phyloP scores from a whole-genome alignment of 768 basidiomycete genomes.

The Boletus sp. region DNA sequence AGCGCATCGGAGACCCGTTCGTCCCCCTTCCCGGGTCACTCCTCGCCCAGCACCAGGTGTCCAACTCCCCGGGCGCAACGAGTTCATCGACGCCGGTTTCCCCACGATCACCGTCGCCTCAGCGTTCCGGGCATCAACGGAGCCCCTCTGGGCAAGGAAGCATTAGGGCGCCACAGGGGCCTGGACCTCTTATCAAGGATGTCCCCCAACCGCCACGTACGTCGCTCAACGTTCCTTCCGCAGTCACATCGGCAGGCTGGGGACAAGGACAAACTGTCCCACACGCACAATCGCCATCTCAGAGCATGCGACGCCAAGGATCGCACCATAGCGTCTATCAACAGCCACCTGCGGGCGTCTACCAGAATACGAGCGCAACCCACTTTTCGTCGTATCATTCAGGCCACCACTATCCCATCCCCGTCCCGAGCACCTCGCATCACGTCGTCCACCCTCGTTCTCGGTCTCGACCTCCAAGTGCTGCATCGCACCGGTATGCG shows the following conservation, averaged over 20 bases:
- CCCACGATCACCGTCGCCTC: constrained; percentile 17
- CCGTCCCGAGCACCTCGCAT: constrained; percentile 15
- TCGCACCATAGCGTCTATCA: constrained; percentile 15
- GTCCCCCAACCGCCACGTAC: constrained; percentile 21
- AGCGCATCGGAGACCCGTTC: constrained; percentile 15
- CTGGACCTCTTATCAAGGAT: constrained; percentile 13
- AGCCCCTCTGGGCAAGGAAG: constrained; percentile 20
- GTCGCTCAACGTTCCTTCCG: constrained; percentile 8
- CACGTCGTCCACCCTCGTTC: constrained; percentile 22
- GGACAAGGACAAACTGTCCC: constrained; percentile 9
- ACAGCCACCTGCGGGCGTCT: background rate
- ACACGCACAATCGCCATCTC: background rate
- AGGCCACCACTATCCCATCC: constrained; percentile 7
- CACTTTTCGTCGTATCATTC: constrained; percentile 14
- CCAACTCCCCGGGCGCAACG: constrained; percentile 2
- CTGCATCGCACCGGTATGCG: constrained; percentile 31
- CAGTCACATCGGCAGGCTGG: constrained; percentile 2
- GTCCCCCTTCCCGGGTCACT: constrained; percentile 6
- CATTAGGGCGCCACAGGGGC: constrained; percentile 13
- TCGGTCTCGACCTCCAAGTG: constrained; percentile 27
- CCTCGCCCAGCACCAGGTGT: constrained; percentile 5
- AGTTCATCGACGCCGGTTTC: constrained; percentile 16
- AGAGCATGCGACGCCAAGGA: constrained; percentile 20
- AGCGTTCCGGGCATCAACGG: constrained; percentile 11
- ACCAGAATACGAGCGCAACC: constrained; percentile 13